Conservation (phyloP, 2,329 filamentous ascomycete genomes). For the Ophiosphaerella narmari region DNA sequence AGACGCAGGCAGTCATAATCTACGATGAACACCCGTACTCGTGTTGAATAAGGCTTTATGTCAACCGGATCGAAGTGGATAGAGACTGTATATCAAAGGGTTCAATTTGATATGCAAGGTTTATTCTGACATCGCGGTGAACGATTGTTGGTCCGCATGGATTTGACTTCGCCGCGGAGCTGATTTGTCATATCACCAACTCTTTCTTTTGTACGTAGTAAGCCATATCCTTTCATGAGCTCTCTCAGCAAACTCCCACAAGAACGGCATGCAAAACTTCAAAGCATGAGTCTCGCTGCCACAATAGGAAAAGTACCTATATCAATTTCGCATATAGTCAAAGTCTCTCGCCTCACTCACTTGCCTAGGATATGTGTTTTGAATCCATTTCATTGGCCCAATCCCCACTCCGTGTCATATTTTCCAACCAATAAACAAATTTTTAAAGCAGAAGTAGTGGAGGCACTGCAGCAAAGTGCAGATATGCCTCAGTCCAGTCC, state of each 20-base stretch:
- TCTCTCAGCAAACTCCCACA: too few relatives aligned
- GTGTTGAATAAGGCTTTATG: too few relatives aligned
- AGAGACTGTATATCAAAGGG: too few relatives aligned
- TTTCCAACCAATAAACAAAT: slow-evolving; percentile 9
- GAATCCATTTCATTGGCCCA: slow-evolving; percentile 7
- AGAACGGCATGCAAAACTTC: background rate
- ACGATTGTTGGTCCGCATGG: too few relatives aligned
- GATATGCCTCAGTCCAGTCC: background rate
- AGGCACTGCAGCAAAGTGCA: slow-evolving; percentile 4
- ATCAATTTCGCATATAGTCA: slow-evolving; percentile 20
- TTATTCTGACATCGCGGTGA: too few relatives aligned
- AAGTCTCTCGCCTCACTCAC: slow-evolving; percentile 13
- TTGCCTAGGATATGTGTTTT: slow-evolving; percentile 8
- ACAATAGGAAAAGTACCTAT: slow-evolving; percentile 11
- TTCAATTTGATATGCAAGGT: too few relatives aligned
- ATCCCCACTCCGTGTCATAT: slow-evolving; percentile 6
- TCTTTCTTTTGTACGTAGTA: background rate
- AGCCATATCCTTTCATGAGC: too few relatives aligned
- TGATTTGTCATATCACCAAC: background rate
- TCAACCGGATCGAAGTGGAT: too few relatives aligned
- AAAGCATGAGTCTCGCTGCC: background rate
- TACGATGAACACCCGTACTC: too few relatives aligned
- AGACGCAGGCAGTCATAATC: too few relatives aligned
- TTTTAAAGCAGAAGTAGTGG: background rate
- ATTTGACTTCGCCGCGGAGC: too few relatives aligned